Conservation (phyloP, 2,329 filamentous ascomycete species). For the Elsinoe arachidis region DNA sequence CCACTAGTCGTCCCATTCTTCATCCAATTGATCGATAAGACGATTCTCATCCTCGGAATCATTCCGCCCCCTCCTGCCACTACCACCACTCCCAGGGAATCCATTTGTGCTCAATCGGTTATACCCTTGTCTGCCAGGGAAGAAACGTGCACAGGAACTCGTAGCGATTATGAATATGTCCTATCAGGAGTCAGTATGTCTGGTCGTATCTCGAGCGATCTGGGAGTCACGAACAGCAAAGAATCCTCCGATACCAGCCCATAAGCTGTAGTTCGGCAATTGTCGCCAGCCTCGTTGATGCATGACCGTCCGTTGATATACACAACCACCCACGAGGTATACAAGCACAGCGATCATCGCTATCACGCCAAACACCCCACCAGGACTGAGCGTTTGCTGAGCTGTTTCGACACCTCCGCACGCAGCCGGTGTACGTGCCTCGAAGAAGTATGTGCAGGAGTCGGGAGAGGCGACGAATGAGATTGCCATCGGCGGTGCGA, state of each 20-base stretch:
- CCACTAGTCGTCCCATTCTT: slow-evolving; percentile 79
- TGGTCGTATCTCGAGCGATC: neutral
- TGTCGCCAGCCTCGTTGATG: slow-evolving; percentile 94
- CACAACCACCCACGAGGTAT: slow-evolving; percentile 84
- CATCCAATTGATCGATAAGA: slow-evolving; percentile 89
- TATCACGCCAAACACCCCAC: slow-evolving; percentile 81
- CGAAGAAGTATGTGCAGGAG: slow-evolving; percentile 92
- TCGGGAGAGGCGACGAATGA: slow-evolving; percentile 79
- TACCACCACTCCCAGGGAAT: slow-evolving; percentile 37
- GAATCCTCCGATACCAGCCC: slow-evolving; percentile 80
- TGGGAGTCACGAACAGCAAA: slow-evolving; percentile 51
- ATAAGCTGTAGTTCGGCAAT: slow-evolving; percentile 86
- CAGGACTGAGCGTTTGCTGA: slow-evolving; percentile 55
- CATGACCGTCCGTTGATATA: slow-evolving; percentile 90
- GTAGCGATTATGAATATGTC: slow-evolving; percentile 58
- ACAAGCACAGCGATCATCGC: slow-evolving; percentile 67
- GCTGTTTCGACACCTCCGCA: slow-evolving; percentile 61
- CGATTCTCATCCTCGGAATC: slow-evolving; percentile 77
- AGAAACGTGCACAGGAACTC: slow-evolving; percentile 58
- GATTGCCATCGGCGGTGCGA: slow-evolving; percentile 57
- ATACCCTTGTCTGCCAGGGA: slow-evolving; percentile 60
- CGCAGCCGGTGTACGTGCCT: slow-evolving; percentile 75
- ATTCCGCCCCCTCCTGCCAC: slow-evolving; percentile 31
- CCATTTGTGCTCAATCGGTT: slow-evolving; percentile 49
- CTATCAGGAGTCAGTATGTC: slow-evolving; percentile 21